A percentile compares a stretch with the other conserved stretches of the same genome.
These are phyloP conservation scores for Neurospora terricola DNA, from an alignment of 495 filamentous ascomycete species.

Conservation along the genomic window DNA sequence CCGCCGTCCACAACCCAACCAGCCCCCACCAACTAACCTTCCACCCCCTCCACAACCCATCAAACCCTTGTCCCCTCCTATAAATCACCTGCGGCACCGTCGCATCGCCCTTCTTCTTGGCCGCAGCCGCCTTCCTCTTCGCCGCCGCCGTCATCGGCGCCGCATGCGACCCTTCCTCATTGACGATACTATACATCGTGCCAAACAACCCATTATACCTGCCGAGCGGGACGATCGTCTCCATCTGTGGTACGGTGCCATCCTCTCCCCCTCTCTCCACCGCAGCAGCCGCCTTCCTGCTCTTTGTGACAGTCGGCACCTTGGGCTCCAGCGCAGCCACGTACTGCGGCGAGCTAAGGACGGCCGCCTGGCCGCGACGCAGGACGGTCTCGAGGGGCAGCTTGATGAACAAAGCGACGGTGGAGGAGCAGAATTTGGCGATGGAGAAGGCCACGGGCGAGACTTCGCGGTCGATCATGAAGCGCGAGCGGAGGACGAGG, in stretches of 20 bases:
- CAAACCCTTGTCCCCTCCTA: constrained; percentile 65
- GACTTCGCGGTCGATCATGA: constrained; percentile 72
- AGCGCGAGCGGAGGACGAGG: constrained; percentile 64
- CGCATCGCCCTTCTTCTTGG: constrained; percentile 6
- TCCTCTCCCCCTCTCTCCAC: not conserved
- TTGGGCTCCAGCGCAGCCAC: constrained; percentile 30
- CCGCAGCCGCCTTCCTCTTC: not conserved
- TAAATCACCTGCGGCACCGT: constrained; percentile 32
- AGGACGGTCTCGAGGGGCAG: constrained; percentile 89
- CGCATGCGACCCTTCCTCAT: constrained; percentile 62
- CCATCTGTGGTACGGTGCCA: constrained; percentile 23
- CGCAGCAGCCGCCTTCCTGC: constrained; percentile 14
- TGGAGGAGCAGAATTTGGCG: constrained; percentile 64
- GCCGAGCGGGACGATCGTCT: constrained; percentile 64
- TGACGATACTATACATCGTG: constrained; percentile 77
- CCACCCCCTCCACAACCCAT: constrained; percentile 89
- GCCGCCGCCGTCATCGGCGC: constrained; percentile 22
- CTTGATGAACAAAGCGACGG: constrained; percentile 70
- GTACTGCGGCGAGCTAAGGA: constrained; percentile 36
- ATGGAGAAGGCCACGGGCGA: constrained; percentile 71
- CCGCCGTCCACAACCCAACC: constrained; percentile 65
- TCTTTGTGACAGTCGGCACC: constrained; percentile 8
- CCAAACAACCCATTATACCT: constrained; percentile 73
- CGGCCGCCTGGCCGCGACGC: constrained; percentile 71
- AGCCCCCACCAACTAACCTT: constrained; percentile 92